phyloP scores from a whole-genome alignment of 1,139 yeast genomes.

The Saccharomyces hybrid region DNA sequence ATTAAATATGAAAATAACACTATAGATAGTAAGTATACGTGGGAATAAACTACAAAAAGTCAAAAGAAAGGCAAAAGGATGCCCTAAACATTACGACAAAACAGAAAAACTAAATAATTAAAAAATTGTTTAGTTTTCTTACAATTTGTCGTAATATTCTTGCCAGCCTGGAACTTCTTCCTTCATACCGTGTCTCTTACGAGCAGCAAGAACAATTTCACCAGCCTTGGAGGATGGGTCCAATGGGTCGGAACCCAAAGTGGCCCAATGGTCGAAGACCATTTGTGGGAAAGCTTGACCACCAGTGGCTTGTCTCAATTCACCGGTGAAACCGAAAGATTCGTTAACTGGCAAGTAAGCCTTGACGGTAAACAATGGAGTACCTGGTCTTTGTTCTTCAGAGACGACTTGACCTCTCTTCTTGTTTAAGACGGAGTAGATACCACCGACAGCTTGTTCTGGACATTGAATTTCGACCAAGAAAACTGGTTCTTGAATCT shows the following conservation, averaged over 20 bases:
- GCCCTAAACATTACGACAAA: constrained; percentile 4
- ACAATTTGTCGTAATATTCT: constrained; percentile 98
- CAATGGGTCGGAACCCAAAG: constrained; percentile 84
- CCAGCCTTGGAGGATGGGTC: constrained; percentile 94
- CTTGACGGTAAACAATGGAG: constrained; percentile 98
- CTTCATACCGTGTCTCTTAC: constrained; percentile 98
- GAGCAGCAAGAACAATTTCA: constrained; percentile 77
- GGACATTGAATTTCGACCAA: constrained; percentile 99
- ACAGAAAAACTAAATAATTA: constrained; percentile 3
- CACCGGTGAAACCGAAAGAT: constrained; percentile 99
- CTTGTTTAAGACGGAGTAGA: constrained; percentile 97
- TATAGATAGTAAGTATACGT: constrained; percentile 1
- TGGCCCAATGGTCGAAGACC: constrained; percentile 98
- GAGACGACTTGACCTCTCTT: constrained; percentile 99
- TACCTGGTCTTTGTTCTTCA: constrained; percentile 99
- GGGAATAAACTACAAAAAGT: constrained; percentile 4
- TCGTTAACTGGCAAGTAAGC: constrained; percentile 99
- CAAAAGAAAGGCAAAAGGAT: constrained; percentile 2
- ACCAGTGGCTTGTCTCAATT: constrained; percentile 99
- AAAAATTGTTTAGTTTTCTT: constrained; percentile 31
- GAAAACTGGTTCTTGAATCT: constrained; percentile 98
- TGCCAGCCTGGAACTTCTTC: constrained; percentile 97
- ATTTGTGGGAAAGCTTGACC: constrained; percentile 99
- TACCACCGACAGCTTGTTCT: constrained; percentile 99
- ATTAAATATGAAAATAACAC: constrained; percentile 1